Conservation (phyloP, 768 basidiomycete species). For the Podaxis sp. region DNA sequence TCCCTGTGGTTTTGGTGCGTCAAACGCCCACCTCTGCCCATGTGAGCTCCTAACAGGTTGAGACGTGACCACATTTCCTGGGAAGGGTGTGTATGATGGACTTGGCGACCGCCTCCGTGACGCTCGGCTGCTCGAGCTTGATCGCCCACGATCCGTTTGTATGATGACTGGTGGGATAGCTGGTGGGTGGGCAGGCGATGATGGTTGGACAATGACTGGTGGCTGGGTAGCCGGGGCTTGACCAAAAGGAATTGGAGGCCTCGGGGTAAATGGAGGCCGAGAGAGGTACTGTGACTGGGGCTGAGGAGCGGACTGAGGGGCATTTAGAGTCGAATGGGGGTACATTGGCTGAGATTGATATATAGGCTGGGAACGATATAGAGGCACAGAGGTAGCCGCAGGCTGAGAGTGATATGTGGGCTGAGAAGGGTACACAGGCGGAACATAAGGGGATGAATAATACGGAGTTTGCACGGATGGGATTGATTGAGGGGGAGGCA, state of each 20-base stretch:
- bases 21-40: too few relatives aligned
- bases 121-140: background rate
- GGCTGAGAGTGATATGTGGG: background rate
- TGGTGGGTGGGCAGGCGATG: background rate
- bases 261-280: background rate
- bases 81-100: background rate
- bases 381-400: background rate
- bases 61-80: background rate
- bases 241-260: background rate
- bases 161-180: background rate
- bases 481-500: background rate
- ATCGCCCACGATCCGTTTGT: background rate
- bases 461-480: background rate
- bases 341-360: background rate
- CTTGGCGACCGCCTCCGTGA: background rate
- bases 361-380: background rate
- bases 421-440: background rate
- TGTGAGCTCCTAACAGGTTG: background rate
- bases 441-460: background rate
- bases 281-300: background rate
- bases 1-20: too few relatives aligned
- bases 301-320: background rate
- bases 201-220: background rate
- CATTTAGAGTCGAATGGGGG: background rate
- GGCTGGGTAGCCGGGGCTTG: background rate